Percentiles rank a stretch among this genome's conserved stretches.
phyloP scores from a whole-genome alignment of 2,329 filamentous ascomycete species.

The Exophiala spinifera region DNA sequence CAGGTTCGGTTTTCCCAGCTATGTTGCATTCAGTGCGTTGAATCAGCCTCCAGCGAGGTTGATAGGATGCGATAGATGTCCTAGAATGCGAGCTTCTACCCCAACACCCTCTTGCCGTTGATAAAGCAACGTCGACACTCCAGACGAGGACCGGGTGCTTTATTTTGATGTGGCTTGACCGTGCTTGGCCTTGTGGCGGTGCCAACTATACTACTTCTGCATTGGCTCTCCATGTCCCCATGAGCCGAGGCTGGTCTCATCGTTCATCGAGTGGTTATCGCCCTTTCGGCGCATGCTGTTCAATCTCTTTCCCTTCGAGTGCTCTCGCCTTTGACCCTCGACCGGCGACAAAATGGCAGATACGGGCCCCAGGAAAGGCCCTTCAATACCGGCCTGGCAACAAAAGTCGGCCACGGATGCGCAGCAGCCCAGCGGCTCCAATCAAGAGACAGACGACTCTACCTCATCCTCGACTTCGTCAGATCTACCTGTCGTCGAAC shows the following conservation, averaged over 20 bases:
- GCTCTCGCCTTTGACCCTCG: not conserved
- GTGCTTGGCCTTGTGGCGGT: slow-evolving; percentile 8
- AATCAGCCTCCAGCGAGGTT: not conserved
- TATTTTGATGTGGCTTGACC: slow-evolving; percentile 6
- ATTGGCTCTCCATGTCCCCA: not conserved
- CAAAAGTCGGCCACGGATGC: slow-evolving; percentile 26
- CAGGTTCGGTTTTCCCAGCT: not conserved
- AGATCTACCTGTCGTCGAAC: slow-evolving; percentile 53
- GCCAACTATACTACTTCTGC: not conserved
- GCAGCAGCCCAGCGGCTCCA: slow-evolving; percentile 37
- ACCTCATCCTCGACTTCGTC: slow-evolving; percentile 10
- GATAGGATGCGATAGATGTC: too few species aligned
- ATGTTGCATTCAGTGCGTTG: too few species aligned
- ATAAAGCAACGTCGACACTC: not conserved
- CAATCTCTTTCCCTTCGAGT: not conserved
- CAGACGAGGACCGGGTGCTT: not conserved
- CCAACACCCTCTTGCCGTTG: not conserved
- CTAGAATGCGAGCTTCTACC: not conserved
- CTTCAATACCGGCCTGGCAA: slow-evolving; percentile 43
- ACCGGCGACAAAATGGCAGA: slow-evolving; percentile 34
- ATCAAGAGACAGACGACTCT: slow-evolving; percentile 23
- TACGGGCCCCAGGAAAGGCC: slow-evolving; percentile 31
- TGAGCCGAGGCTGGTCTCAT: slow-evolving; percentile 1
- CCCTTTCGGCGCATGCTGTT: not conserved
- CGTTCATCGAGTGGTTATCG: not conserved